A percentile compares a stretch with the other conserved stretches of the same genome.
Evolutionary conservation across 2,329 filamentous ascomycete genomes (phyloP).

Genomic region (Neofusicoccum sp.): DNA sequence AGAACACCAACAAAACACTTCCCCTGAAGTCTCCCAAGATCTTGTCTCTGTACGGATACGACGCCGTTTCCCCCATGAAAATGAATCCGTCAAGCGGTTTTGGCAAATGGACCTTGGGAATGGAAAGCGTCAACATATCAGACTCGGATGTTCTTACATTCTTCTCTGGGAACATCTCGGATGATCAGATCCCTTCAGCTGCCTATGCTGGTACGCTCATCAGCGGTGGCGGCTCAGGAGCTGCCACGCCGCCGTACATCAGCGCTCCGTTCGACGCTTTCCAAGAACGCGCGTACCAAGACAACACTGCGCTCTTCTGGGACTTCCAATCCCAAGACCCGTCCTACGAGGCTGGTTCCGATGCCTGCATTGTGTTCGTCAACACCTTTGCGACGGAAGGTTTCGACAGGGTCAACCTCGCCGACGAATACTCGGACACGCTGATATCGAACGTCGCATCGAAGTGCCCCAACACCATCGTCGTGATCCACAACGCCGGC

Average conservation of each 20-base stretch:
- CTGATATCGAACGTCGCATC: constrained; percentile 57
- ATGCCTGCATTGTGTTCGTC: constrained; percentile 47
- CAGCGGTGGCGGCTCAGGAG: constrained; percentile 86
- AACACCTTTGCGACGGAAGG: constrained; percentile 50
- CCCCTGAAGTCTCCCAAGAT: constrained; percentile 57
- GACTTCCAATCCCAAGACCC: not conserved
- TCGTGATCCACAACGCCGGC: constrained; percentile 40
- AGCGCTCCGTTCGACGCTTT: constrained; percentile 70
- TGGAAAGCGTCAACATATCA: not conserved
- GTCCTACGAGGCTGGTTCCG: constrained; percentile 54
- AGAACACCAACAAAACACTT: constrained; percentile 67
- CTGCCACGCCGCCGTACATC: constrained; percentile 81
- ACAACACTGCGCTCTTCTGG: constrained; percentile 36
- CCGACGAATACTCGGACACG: constrained; percentile 51
- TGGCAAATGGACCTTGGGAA: not conserved
- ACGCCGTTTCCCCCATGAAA: not conserved
- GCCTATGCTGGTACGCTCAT: constrained; percentile 58
- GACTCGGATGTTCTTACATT: not conserved
- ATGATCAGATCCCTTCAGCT: not conserved
- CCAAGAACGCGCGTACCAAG: constrained; percentile 57
- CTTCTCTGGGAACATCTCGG: not conserved
- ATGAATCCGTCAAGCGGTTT: not conserved
- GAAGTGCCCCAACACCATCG: constrained; percentile 44
- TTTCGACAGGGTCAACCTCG: constrained; percentile 53
- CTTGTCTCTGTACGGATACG: not conserved